Conservation (phyloP, 1,284 basidiomycete species). For the Trametes polyzona region DNA sequence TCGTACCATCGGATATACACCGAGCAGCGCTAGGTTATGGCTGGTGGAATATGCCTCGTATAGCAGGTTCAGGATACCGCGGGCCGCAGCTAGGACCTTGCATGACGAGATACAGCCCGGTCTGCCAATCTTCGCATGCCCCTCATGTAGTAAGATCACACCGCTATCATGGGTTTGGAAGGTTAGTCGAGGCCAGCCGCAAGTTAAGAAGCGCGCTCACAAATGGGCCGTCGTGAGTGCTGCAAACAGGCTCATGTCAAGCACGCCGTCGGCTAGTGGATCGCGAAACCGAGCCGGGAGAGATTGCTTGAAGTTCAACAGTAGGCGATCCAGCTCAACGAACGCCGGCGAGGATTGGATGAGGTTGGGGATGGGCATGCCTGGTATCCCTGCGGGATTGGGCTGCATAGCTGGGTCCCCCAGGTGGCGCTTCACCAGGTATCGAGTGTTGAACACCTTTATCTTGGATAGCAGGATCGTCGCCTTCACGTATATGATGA, state of each 20-base stretch:
- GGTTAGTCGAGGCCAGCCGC: neutral
- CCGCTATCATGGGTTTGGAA: slow-evolving; percentile 48
- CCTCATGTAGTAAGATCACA: slow-evolving; percentile 69
- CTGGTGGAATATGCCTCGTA: slow-evolving; percentile 69
- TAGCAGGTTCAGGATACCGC: slow-evolving; percentile 68
- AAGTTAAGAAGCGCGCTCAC: slow-evolving; percentile 45
- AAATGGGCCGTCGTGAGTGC: slow-evolving; percentile 64
- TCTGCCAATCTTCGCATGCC: slow-evolving; percentile 62
- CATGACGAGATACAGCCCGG: slow-evolving; percentile 67
- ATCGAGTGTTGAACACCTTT: slow-evolving; percentile 75
- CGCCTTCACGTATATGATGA: slow-evolving; percentile 76
- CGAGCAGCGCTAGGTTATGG: slow-evolving; percentile 67
- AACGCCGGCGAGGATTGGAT: slow-evolving; percentile 67
- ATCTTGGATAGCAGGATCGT: slow-evolving; percentile 68
- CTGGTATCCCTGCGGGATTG: slow-evolving; percentile 14
- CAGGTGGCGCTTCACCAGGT: slow-evolving; percentile 58
- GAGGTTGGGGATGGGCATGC: slow-evolving; percentile 12
- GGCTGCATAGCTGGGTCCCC: slow-evolving; percentile 45
- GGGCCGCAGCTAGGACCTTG: slow-evolving; percentile 65
- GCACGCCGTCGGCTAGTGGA: slow-evolving; percentile 52
- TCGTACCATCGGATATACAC: slow-evolving; percentile 63
- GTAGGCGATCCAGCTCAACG: slow-evolving; percentile 63
- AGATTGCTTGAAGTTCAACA: slow-evolving; percentile 58
- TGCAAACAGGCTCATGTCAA: slow-evolving; percentile 71
- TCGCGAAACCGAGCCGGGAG: slow-evolving; percentile 61